phyloP scores from a whole-genome alignment of 352 stramenopile genomes.

The Peronospora tabacina region DNA sequence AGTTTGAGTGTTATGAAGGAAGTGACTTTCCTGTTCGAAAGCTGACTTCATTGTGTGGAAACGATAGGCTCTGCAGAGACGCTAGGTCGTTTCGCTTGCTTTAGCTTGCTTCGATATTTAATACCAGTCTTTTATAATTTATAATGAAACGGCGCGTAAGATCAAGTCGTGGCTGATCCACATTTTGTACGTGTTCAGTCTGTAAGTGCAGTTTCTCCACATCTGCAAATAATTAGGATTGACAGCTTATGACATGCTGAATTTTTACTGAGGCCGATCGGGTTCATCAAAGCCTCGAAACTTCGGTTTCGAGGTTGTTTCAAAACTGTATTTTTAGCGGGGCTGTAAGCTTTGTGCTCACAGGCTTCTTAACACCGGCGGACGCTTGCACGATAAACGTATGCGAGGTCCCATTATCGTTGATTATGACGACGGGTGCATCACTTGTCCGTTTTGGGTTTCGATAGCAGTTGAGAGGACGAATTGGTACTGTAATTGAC shows the following conservation, averaged over 20 bases:
- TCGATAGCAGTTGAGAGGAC: conserved; percentile 22
- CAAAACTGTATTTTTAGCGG: conserved; percentile 16
- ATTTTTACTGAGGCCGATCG: neutral
- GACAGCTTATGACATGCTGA: neutral
- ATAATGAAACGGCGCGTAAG: conserved; percentile 26
- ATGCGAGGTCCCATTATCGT: conserved; percentile 24
- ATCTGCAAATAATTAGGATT: neutral
- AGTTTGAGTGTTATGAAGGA: neutral
- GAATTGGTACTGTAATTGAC: conserved; percentile 14
- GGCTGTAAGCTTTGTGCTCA: neutral
- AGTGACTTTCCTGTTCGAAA: neutral
- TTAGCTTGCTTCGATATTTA: conserved; percentile 13
- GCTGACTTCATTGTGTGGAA: conserved; percentile 1
- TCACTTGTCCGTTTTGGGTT: conserved; percentile 28
- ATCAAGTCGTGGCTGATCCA: neutral
- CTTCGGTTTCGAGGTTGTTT: conserved; percentile 26
- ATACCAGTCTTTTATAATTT: conserved; percentile 14
- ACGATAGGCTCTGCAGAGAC: neutral
- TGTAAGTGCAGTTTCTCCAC: neutral
- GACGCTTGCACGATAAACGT: conserved; percentile 7
- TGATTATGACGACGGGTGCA: conserved; percentile 18
- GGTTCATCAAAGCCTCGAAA: too few species aligned
- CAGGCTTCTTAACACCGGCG: conserved; percentile 6
- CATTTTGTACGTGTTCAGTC: neutral
- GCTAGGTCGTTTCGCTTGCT: conserved; percentile 1